A percentile compares a stretch with the other conserved stretches of the same genome.
These are phyloP conservation scores for Mortierella sp. DNA, from an alignment of 371 early-diverging fungal species.

Conservation along the genomic window DNA sequence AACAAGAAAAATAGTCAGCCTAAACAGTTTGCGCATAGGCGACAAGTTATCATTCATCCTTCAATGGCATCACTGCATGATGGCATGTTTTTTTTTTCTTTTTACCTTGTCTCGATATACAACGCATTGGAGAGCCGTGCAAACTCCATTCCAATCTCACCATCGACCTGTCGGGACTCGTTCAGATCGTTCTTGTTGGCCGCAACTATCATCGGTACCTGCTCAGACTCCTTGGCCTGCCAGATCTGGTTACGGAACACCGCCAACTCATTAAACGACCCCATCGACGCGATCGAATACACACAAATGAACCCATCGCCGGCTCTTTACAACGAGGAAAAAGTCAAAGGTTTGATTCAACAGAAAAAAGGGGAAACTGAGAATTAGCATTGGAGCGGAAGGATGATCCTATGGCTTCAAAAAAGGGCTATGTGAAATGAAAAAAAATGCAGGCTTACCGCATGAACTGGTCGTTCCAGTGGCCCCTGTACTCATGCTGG, in stretches of 20 bases:
- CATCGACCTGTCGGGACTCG: constrained; percentile 62
- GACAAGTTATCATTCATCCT: no score
- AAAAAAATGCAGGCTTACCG: constrained; percentile 16
- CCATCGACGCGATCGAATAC: constrained; percentile 56
- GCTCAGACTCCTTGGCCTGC: constrained; percentile 54
- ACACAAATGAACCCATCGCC: constrained; percentile 60
- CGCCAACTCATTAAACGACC: constrained; percentile 55
- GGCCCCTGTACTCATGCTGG: constrained; percentile 58
- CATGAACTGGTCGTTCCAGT: constrained; percentile 53
- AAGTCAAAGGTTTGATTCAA: neutral
- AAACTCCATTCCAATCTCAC: constrained; percentile 59
- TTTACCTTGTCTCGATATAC: constrained; percentile 67
- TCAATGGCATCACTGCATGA: no score
- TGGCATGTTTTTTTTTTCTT: neutral
- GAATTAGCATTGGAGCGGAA: neutral
- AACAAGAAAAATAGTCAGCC: no score
- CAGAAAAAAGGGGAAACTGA: neutral
- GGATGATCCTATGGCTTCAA: neutral
- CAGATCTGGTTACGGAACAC: constrained; percentile 56
- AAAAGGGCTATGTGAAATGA: neutral
- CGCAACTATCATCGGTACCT: constrained; percentile 71
- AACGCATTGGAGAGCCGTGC: constrained; percentile 57
- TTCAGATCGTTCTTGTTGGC: constrained; percentile 79
- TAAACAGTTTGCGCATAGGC: no score
- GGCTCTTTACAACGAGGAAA: neutral